Evolutionary conservation across 2,329 filamentous ascomycete genomes (phyloP).

Genomic region (Gaeumannomyces sp.): DNA sequence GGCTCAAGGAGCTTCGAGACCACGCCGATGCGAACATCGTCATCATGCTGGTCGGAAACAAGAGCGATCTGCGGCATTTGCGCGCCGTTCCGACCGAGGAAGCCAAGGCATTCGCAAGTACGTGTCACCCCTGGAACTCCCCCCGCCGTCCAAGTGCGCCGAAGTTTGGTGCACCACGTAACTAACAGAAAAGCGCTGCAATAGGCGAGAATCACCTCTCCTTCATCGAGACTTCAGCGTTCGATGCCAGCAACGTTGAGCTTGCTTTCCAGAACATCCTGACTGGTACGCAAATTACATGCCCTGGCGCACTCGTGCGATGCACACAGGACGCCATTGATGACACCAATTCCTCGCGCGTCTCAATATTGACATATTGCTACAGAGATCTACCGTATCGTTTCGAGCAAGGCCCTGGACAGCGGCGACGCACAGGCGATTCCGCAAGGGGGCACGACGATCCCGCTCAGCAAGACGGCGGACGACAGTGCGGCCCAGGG

Average conservation of each 20-base stretch:
- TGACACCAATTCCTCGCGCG: too few relatives aligned
- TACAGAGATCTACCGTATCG: constrained; percentile 96
- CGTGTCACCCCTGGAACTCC: constrained; percentile 19
- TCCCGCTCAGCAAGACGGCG: constrained; percentile 80
- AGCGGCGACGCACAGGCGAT: constrained; percentile 76
- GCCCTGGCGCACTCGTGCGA: neutral
- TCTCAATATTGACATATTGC: neutral
- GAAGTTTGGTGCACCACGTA: constrained; percentile 13
- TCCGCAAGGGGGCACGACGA: constrained; percentile 60
- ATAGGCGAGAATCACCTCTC: constrained; percentile 94
- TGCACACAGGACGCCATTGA: neutral
- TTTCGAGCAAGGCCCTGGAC: constrained; percentile 95
- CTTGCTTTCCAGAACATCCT: constrained; percentile 99
- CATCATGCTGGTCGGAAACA: constrained; percentile 99
- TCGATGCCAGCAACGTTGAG: constrained; percentile 98
- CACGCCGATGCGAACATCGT: constrained; percentile 98
- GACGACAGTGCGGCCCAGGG: constrained; percentile 70
- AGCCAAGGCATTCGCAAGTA: constrained; percentile 96
- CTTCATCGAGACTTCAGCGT: constrained; percentile 97
- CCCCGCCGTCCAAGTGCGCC: neutral
- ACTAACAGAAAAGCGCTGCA: neutral
- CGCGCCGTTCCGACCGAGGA: constrained; percentile 96
- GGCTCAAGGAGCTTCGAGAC: constrained; percentile 97
- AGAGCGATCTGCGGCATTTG: constrained; percentile 99
- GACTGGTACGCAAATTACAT: constrained; percentile 62